A percentile compares a stretch with the other conserved stretches of the same genome.
Evolutionary conservation across 2,329 filamentous ascomycete genomes (phyloP).

Genomic region (Didymella pinodella): DNA sequence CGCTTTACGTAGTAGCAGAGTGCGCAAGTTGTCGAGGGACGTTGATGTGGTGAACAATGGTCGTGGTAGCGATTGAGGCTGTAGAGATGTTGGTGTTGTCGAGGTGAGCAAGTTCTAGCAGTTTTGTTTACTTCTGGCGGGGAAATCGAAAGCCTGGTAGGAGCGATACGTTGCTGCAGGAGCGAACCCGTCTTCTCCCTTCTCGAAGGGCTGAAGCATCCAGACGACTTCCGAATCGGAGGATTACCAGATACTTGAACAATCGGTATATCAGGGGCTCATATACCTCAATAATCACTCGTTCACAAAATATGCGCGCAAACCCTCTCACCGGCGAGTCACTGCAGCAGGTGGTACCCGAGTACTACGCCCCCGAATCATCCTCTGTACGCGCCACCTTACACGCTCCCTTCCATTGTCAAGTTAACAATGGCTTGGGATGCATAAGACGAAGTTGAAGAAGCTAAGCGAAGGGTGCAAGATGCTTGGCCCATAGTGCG

Average conservation of each 20-base stretch:
- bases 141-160: constrained; percentile 7
- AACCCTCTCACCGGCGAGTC: constrained; percentile 15
- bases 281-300: not conserved
- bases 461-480: constrained; percentile 1
- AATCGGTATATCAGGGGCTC: not conserved
- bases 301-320: constrained; percentile 15
- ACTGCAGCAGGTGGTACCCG: constrained; percentile 15
- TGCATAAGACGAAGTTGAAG: constrained; percentile 6
- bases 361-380: constrained; percentile 6
- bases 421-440: not conserved
- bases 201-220: not conserved
- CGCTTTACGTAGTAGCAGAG: not conserved
- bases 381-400: constrained; percentile 5
- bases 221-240: not conserved
- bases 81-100: not conserved
- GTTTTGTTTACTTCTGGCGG: constrained; percentile 11
- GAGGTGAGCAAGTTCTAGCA: constrained; percentile 25
- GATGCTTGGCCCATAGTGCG: constrained; percentile 13
- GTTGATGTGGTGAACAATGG: not conserved
- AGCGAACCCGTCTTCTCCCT: not conserved
- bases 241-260: not conserved
- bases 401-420: constrained; percentile 1
- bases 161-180: constrained; percentile 13
- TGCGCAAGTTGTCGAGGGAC: not conserved
- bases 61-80: constrained; percentile 1